A percentile compares a stretch with the other conserved stretches of the same genome.
These are phyloP conservation scores for Syzygium aqueum DNA, from an alignment of 345 rosid species.

Conservation along the genomic window DNA sequence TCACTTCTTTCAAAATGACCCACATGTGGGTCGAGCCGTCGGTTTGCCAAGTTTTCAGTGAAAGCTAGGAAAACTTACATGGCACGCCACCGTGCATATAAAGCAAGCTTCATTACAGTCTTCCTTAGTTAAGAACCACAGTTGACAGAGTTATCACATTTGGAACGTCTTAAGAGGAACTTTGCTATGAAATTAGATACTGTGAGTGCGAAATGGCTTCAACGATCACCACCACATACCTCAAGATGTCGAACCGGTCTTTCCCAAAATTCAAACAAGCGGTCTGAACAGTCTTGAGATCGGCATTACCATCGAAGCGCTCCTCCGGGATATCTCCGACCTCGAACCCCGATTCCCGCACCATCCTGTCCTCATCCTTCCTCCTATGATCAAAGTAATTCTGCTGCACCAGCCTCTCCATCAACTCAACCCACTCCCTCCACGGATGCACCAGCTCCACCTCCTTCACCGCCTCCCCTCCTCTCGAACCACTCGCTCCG, in stretches of 20 bases:
- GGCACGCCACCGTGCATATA: neutral
- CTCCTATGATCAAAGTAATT: constrained; percentile 89
- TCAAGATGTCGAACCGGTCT: constrained; percentile 91
- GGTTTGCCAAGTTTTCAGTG: neutral
- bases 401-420: constrained; percentile 78
- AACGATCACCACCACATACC: constrained; percentile 31
- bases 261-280: constrained; percentile 91
- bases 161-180: neutral
- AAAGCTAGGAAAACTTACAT: neutral
- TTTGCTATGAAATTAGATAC: neutral
- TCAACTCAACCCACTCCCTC: constrained; percentile 97
- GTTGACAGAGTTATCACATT: neutral
- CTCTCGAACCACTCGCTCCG: neutral
- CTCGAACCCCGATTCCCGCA: constrained; percentile 48
- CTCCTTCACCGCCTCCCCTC: neutral
- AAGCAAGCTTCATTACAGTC: neutral
- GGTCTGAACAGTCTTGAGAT: constrained; percentile 65
- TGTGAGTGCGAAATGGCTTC: neutral
- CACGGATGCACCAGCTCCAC: constrained; percentile 77
- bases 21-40: neutral
- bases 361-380: constrained; percentile 55
- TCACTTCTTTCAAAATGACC: neutral
- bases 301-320: constrained; percentile 46
- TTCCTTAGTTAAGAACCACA: neutral
- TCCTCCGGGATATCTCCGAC: constrained; percentile 17